Conservation (phyloP, 352 stramenopile species). For the Phytophthora colocasiae region DNA sequence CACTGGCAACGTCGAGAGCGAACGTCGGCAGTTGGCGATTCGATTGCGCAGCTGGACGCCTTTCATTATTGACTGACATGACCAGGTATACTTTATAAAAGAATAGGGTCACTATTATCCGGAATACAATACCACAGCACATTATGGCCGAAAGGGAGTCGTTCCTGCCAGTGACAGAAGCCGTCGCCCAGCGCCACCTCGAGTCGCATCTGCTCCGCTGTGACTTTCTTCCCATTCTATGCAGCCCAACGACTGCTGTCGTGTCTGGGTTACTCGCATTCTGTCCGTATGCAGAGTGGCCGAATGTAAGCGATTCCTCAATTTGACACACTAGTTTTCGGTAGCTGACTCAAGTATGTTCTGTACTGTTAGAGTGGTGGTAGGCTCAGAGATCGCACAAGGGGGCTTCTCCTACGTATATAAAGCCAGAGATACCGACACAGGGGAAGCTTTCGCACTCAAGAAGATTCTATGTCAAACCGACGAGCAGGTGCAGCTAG, state of each 20-base stretch:
- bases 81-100: too few species aligned
- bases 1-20: constrained; percentile 20
- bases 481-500: constrained; percentile 80
- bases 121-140: too few species aligned
- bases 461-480: constrained; percentile 92
- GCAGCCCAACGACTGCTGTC: constrained; percentile 67
- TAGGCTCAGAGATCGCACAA: constrained; percentile 80
- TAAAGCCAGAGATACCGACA: constrained; percentile 69
- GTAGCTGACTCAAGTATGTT: constrained; percentile 8
- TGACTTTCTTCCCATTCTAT: constrained; percentile 71
- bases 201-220: constrained; percentile 55
- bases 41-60: constrained; percentile 1
- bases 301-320: constrained; percentile 53
- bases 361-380: constrained; percentile 48
- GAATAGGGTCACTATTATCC: neutral
- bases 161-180: constrained; percentile 40
- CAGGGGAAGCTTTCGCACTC: constrained; percentile 83
- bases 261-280: constrained; percentile 77
- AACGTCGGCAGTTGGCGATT: constrained; percentile 9
- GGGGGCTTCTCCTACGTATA: constrained; percentile 91
- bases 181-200: constrained; percentile 24
- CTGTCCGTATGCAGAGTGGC: constrained; percentile 76
- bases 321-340: neutral
- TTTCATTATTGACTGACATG: constrained; percentile 15
- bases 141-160: constrained; percentile 39